Evolutionary conservation across 108 stramenopile species (phyloP).

Genomic region (Pelagomonas calceolata): DNA sequence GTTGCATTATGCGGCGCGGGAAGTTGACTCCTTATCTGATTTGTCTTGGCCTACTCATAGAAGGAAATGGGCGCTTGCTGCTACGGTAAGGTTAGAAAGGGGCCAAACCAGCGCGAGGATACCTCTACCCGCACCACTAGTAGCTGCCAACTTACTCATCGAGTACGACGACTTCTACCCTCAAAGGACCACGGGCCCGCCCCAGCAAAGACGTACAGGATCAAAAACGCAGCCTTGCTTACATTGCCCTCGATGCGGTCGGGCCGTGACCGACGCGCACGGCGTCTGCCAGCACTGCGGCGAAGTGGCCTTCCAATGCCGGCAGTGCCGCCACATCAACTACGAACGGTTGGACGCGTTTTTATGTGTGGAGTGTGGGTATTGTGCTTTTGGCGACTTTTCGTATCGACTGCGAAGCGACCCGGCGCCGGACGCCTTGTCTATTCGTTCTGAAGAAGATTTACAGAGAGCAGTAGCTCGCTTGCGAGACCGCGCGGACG

Average conservation of each 20-base stretch:
- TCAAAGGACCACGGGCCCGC: slow-evolving; percentile 5
- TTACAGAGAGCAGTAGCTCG: neutral
- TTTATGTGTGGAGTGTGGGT: slow-evolving; percentile 91
- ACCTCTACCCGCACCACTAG: slow-evolving; percentile 40
- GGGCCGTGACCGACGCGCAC: slow-evolving; percentile 82
- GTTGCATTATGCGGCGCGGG: neutral
- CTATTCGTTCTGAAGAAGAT: slow-evolving; percentile 4
- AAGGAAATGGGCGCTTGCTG: neutral
- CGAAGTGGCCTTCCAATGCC: slow-evolving; percentile 86
- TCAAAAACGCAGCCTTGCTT: slow-evolving; percentile 45
- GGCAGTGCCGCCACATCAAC: slow-evolving; percentile 84
- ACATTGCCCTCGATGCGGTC: slow-evolving; percentile 78
- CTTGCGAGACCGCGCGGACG: neutral
- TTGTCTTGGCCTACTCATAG: neutral
- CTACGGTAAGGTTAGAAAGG: slow-evolving; percentile 39
- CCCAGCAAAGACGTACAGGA: slow-evolving; percentile 32
- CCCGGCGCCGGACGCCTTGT: slow-evolving; percentile 19
- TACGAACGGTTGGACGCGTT: slow-evolving; percentile 87
- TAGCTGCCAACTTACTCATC: slow-evolving; percentile 64
- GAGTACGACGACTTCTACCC: slow-evolving; percentile 70
- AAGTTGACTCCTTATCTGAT: neutral
- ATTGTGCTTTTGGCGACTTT: slow-evolving; percentile 73
- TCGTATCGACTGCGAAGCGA: slow-evolving; percentile 29
- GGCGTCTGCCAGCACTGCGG: slow-evolving; percentile 87
- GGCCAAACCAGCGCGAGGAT: slow-evolving; percentile 44